These are phyloP conservation scores for Trichoderma reesei DNA, from an alignment of 495 filamentous ascomycete genomes.

Conservation along the genomic window DNA sequence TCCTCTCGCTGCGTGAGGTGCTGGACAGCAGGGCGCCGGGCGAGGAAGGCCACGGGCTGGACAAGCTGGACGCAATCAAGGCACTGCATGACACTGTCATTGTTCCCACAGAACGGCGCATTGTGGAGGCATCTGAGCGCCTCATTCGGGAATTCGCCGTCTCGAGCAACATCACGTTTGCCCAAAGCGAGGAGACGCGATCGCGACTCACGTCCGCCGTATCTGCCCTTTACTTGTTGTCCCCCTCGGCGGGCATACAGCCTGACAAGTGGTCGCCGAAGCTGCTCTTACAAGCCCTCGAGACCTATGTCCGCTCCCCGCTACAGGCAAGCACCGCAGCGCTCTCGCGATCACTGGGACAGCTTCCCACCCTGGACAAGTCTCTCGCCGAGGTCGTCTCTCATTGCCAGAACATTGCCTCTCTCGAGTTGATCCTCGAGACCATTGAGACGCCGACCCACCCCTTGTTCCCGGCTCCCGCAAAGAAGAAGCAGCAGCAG, in stretches of 20 bases:
- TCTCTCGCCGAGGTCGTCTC: constrained; percentile 72
- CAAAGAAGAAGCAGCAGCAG: constrained; percentile 14
- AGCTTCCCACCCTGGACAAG: constrained; percentile 72
- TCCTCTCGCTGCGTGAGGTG: constrained; percentile 62
- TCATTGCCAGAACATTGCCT: constrained; percentile 82
- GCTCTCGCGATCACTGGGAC: constrained; percentile 62
- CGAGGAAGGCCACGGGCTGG: constrained; percentile 68
- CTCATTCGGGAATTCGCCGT: constrained; percentile 76
- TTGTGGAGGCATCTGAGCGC: constrained; percentile 65
- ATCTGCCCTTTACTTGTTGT: constrained; percentile 72
- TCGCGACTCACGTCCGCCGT: constrained; percentile 63
- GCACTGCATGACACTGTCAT: constrained; percentile 59
- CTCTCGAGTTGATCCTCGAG: constrained; percentile 69
- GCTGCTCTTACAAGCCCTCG: constrained; percentile 64
- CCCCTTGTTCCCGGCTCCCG: constrained; percentile 40
- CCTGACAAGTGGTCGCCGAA: constrained; percentile 49
- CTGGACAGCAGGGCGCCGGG: constrained; percentile 51
- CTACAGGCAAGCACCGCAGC: constrained; percentile 65
- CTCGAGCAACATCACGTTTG: constrained; percentile 50
- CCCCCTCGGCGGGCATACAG: constrained; percentile 43
- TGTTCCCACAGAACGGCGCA: constrained; percentile 55
- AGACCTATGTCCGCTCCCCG: constrained; percentile 65
- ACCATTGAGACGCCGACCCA: constrained; percentile 55
- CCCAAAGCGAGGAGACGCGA: constrained; percentile 70
- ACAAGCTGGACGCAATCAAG: constrained; percentile 56